Evolutionary conservation across 257 asterid genomes (phyloP), one percentile per base, ranked within the genome.

Genomic region (Salvia hispanica): DNA sequence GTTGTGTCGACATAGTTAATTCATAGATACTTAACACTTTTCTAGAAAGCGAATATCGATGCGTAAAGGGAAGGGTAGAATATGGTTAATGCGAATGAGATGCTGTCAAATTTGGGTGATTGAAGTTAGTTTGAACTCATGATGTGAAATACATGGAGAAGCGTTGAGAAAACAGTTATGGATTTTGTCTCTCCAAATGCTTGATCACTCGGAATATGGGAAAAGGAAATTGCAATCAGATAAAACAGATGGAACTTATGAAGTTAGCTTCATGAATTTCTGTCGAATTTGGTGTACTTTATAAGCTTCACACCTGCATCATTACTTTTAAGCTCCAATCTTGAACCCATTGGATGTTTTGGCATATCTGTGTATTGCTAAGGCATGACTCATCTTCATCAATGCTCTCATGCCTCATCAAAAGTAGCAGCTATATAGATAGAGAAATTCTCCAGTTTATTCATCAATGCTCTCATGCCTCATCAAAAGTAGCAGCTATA

Each of bases 21-120:
- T 34, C 3, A 34, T 34, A 34, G 39, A 34, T 34, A 34, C 39
- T 34, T 34, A 34, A 39, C 58, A 25, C 51, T 67, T 18, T 73
- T 50, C 70, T 55, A 67, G 48, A 14, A 56, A 25, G 58, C 65
- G 59, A 46, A 46, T 62, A 72, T 72, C 76, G 12, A 67, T 66
- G 67, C 46, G 34, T 9, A 57, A 56, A 51, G 54, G 64, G 63
- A 46, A 21, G 18, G 3, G 21, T 58, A 64, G 42, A 31, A 44
- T 44, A 25, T 58, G 50, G 31, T 54, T 69, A 18, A 7, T 15
- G 52, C n/a, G 43, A 55, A 45, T 31, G 44, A 53, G 28, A 59
- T 4, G 14, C 25, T 43, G 72, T 59, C 53, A 28, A 45, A 25
- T 50, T 58, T 16, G 36, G 46, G 15, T 50, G 28, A 40, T 37